Base-by-base conservation (phyloP, 306 rosid genomes). In the Comarum palustre region DNA sequence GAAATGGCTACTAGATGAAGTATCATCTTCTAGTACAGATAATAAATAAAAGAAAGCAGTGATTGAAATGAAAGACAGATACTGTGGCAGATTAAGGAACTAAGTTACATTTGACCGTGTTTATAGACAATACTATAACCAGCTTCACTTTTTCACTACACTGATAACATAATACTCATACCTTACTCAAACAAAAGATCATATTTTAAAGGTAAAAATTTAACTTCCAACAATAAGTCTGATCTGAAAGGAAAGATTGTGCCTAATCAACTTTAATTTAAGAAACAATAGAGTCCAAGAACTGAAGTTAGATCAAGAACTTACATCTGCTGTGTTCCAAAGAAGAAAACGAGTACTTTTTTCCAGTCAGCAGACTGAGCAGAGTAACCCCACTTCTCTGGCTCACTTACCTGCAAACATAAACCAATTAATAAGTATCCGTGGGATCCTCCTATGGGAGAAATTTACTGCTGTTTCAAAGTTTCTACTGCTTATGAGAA, bases 311-410 rank as follows among this genome's bases (percentile, higher is more conserved):
- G 20, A 46, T 73, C 41, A 20, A 76, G 50, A 66, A 64, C 96
- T 93, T 81, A 91, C 98, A 93, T 93, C 79, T 93, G 97, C 78
- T 91, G 97, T 75, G 98, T 93, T 78, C 97, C 98, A 72, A 89
- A 93, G 85, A 93, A 93, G 82, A 77, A 78, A 60, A 93, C 98
- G n/a, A 87, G 87, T 63, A 93, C 96, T 89, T 93, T 93, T 86
- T 90, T 93, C 91, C 89, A 89, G 86, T 91, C 98, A 34, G 87
- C 69, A 20, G 93, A 48, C 79, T 86, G 89, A 34, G 87, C 69
- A 20, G 93, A 48, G 80, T 86, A 91, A 60, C 98, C 98, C 98
- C 96, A 89, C 84, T 87, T 93, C 86, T 86, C 89, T 0, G 97
- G 98, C 87, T 93, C 96, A 71, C 96, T 91, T 61, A 93, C 97